Percentiles rank a stretch among this genome's conserved stretches.
Conservation (phyloP, 2,329 filamentous ascomycete genomes). For the Calonectria fujianensis region DNA sequence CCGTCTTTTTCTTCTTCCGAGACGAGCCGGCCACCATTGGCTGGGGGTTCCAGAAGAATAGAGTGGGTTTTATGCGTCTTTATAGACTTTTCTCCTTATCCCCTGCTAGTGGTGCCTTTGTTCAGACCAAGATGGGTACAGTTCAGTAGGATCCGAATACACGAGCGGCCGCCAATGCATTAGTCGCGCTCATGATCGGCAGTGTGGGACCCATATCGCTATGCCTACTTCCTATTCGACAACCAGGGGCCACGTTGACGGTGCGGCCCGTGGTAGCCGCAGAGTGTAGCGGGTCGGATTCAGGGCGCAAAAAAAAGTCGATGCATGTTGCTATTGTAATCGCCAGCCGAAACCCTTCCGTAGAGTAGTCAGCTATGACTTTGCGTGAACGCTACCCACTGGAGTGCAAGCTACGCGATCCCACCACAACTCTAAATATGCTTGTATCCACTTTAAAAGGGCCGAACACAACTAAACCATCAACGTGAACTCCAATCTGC, state of each 20-base stretch:
- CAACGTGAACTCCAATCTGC: no score
- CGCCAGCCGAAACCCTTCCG: no score
- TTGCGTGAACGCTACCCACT: not conserved
- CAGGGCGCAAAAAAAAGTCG: not conserved
- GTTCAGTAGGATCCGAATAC: conserved; percentile 6
- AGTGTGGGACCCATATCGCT: not conserved
- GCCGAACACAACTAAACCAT: no score
- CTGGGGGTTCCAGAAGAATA: no score
- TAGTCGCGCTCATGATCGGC: not conserved
- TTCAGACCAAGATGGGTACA: no score
- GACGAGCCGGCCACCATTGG: no score
- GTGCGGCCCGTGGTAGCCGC: not conserved
- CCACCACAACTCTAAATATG: not conserved
- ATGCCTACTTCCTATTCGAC: not conserved
- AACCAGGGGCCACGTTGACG: not conserved
- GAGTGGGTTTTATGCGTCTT: no score
- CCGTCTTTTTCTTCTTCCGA: no score
- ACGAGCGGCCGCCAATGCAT: not conserved
- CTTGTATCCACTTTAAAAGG: no score
- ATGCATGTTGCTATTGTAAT: conserved; percentile 4
- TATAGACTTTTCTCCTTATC: no score
- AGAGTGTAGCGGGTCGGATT: not conserved
- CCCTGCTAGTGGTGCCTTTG: no score
- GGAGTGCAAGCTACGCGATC: not conserved
- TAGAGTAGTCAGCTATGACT: conserved; percentile 10